Evolutionary conservation across 768 basidiomycete genomes (phyloP), one percentile per base, ranked within the genome.

Genomic region (Pholiota molesta): DNA sequence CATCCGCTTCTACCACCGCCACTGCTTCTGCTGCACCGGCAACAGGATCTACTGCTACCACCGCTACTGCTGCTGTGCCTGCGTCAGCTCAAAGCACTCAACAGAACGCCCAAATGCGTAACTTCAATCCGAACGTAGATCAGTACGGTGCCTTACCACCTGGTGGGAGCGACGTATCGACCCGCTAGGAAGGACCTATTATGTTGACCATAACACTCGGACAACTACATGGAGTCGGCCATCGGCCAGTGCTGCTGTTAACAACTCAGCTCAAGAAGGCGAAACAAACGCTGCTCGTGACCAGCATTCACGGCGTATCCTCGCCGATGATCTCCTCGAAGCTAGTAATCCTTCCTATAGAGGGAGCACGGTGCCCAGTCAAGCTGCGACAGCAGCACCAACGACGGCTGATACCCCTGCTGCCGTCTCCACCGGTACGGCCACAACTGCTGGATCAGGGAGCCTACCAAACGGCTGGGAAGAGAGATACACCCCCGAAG

Each of bases 181-280:
- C 77, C 96, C 97, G 33, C 85, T 99, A 26, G 97, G 91, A 9
- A 81, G 97, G 59, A 97, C 94, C 7, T 99, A 99, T 74, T 99
- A 99, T 73, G 97, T 99, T 58, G 97, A 99, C 73, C 97, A 99
- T 78, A 99, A 98, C 74, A 94, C 94, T 9, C 90, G 97, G 59
- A 93, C 91, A 13, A 99, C 97, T 7, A 99, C 97, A 0, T 99
- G 97, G 97, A 96, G 94, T 73, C 81, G 97, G 17, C 97, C 97
- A 7, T 92, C 90, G 23, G 76, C 86, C 13, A 94, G 83, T 69
- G 89, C 91, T 49, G 83, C 86, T 3, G 87, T 83, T 14, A 96
- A 97, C 70, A 83, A 78, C 52, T 84, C 79, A 37, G 78, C 83
- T 5, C 91, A 92, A 72, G 88, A 90, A 67, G 87, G 75, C 57